Base-by-base conservation (phyloP, 306 rosid genomes). In the Lithocarpus polystachyus region DNA sequence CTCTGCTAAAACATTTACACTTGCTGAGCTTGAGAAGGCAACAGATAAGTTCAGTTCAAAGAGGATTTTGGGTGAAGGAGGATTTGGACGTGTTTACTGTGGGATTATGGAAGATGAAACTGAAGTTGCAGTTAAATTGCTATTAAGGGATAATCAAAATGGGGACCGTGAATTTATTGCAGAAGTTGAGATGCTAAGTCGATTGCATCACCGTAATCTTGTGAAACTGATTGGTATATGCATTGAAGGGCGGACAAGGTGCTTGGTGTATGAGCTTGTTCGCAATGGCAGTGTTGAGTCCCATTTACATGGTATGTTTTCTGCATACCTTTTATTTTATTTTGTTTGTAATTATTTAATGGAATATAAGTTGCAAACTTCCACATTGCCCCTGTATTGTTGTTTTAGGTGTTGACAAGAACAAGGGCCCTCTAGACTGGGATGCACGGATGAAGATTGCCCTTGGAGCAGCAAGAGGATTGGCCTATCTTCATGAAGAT, bases 401-500 rank as follows among this genome's bases (percentile, higher is more conserved):
- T 75, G 59, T 82, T 83, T 75, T 80, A 94, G 99, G 97, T 68
- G 77, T 80, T 89, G 93, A 94, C 89, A 90, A 84, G 89, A 73
- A 73, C 82, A 89, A 73, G 28, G 80, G 89, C 48, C 93, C 97
- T 77, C 94, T 94, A 15, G 93, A 88, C 79, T 94, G 99, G 99
- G 99, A 92, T 80, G 97, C 99, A 26, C 79, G 99, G 79, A 82
- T 76, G 85, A 94, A 92, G 87, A 85, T 94, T 87, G 97, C 97
- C 71, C 92, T 94, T 78, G 99, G 99, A 87, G 89, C 99, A 77
- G 97, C 99, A 0, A 91, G 99, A 89, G 99, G 99, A 69, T 80
- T 94, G 84, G 97, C 99, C 78, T 94, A 94, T 89, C 97, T 94
- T 71, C 99, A 94, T 17, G 99, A 94, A 84, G 99, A 94, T 82